Conservation (phyloP, 176 grass and related monocot species). For the Saccharum officinarum region DNA sequence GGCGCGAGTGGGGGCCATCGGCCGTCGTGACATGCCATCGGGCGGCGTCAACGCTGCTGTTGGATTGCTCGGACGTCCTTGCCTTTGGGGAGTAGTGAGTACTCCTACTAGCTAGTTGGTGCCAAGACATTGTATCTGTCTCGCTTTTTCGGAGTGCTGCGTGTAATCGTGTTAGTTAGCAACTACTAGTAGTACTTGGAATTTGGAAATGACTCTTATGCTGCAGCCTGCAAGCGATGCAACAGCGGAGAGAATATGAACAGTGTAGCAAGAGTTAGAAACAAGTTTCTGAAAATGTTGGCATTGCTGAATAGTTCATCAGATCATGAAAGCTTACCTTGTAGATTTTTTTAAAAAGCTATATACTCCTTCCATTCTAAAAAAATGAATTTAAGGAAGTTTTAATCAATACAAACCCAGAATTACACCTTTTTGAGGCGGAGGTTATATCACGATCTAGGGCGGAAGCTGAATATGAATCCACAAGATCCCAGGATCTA, state of each 20-base stretch:
- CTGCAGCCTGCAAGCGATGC: neutral
- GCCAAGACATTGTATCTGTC: conserved; percentile 18
- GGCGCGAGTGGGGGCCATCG: neutral
- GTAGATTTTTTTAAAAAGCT: too few relatives aligned
- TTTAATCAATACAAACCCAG: too few relatives aligned
- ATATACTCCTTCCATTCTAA: too few relatives aligned
- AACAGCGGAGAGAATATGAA: neutral
- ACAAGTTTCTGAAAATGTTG: conserved; percentile 14
- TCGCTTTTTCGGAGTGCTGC: neutral
- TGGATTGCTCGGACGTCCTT: conserved; percentile 12
- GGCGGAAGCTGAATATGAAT: neutral
- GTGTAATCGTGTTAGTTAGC: neutral
- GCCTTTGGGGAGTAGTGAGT: neutral
- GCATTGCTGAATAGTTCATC: neutral
- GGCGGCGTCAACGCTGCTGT: neutral
- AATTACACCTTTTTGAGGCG: too few relatives aligned
- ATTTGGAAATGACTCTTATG: conserved; percentile 5
- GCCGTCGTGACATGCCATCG: conserved; percentile 1
- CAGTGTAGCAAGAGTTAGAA: neutral
- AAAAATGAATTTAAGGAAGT: too few relatives aligned
- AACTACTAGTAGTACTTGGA: conserved; percentile 1
- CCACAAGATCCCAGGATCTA: neutral
- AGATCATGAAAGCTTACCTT: neutral
- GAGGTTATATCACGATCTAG: neutral
- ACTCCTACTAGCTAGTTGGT: neutral